A percentile compares a stretch with the other conserved stretches of the same genome.
These are phyloP conservation scores for Paracamarosporium sp. DNA, from an alignment of 2,329 filamentous ascomycete species.

Conservation along the genomic window DNA sequence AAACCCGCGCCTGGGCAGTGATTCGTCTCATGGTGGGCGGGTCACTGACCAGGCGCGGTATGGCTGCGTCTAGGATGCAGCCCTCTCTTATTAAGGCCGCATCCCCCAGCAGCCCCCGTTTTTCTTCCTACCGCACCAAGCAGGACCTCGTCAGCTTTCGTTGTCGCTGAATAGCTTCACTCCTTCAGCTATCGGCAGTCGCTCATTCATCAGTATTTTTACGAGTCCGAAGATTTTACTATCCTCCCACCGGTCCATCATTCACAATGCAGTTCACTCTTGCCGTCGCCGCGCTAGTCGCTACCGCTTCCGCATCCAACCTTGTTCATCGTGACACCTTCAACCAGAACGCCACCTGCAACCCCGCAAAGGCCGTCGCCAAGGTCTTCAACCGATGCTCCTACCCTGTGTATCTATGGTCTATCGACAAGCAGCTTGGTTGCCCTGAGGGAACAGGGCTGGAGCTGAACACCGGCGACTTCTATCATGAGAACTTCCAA, in stretches of 20 bases:
- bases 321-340: not conserved
- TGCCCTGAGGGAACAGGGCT: slow-evolving; percentile 29
- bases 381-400: slow-evolving; percentile 47
- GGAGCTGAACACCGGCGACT: slow-evolving; percentile 35
- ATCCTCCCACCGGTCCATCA: slow-evolving; percentile 11
- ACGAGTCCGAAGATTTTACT: slow-evolving; percentile 27
- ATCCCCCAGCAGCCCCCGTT: slow-evolving; percentile 37
- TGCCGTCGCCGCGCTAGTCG: slow-evolving; percentile 38
- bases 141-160: slow-evolving; percentile 46
- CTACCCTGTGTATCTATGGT: slow-evolving; percentile 48
- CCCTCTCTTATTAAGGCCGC: slow-evolving; percentile 45
- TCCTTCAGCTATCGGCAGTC: slow-evolving; percentile 49
- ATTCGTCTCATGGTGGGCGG: slow-evolving; percentile 41
- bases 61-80: slow-evolving; percentile 33
- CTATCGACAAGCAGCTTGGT: slow-evolving; percentile 38
- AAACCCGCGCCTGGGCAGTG: slow-evolving; percentile 39
- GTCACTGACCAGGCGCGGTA: slow-evolving; percentile 35
- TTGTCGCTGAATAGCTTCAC: slow-evolving; percentile 50
- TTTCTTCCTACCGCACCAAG: slow-evolving; percentile 39
- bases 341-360: slow-evolving; percentile 23
- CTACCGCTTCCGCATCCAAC: slow-evolving; percentile 29
- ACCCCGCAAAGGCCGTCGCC: slow-evolving; percentile 25
- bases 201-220: slow-evolving; percentile 36
- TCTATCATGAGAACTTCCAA: slow-evolving; percentile 42
- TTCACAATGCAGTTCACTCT: slow-evolving; percentile 43